Conservation (phyloP, 257 asterid species). For the Lycium ferocissimum region DNA sequence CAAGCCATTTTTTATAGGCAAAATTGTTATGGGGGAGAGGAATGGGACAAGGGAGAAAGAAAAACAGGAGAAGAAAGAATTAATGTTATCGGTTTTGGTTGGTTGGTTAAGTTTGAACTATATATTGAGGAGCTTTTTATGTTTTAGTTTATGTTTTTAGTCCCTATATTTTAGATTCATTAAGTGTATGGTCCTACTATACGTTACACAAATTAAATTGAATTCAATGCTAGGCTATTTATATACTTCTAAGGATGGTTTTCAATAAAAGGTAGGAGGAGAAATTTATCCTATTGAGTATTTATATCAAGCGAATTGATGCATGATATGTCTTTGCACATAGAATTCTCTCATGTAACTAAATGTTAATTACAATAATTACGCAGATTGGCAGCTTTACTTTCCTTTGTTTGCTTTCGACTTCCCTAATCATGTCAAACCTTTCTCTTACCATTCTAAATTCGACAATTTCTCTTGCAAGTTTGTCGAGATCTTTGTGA, state of each 20-base stretch:
- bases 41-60: background rate
- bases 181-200: background rate
- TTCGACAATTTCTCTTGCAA: background rate
- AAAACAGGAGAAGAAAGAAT: background rate
- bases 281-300: no score
- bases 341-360: background rate
- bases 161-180: background rate
- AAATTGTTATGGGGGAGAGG: background rate
- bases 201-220: background rate
- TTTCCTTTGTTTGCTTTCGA: background rate
- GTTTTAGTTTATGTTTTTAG: background rate
- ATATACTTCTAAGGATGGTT: no score
- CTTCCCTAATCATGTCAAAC: background rate
- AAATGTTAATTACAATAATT: background rate
- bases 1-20: background rate
- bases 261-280: background rate
- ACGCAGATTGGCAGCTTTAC: background rate
- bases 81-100: conserved; percentile 15
- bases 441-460: background rate
- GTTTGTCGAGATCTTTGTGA: background rate
- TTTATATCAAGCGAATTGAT: no score
- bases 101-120: conserved; percentile 8
- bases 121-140: background rate
- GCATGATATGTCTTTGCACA: background rate
- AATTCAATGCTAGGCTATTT: background rate